phyloP scores from a whole-genome alignment of 2,329 filamentous ascomycete genomes.

The Microdochium paspali region DNA sequence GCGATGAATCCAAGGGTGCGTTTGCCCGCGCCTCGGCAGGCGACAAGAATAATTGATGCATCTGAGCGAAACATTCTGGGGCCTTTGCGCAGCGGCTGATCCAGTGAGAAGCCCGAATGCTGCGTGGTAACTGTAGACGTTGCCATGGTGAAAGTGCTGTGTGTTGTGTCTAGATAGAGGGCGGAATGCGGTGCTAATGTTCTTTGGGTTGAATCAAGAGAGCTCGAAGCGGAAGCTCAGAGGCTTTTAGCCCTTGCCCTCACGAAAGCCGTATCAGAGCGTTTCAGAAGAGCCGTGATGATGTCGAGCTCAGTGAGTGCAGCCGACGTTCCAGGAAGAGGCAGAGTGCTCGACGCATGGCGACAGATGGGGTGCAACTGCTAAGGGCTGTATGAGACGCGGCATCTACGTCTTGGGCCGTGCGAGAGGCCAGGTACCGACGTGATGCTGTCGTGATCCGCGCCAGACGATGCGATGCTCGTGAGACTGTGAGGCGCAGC shows the following conservation, averaged over 20 bases:
- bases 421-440: too few species aligned
- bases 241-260: too few species aligned
- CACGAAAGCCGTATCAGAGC: too few species aligned
- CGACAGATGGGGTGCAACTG: background rate
- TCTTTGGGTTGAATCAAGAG: too few species aligned
- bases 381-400: background rate
- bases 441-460: too few species aligned
- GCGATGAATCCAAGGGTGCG: constrained; percentile 65
- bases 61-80: constrained; percentile 38
- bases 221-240: too few species aligned
- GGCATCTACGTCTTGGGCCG: too few species aligned
- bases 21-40: constrained; percentile 63
- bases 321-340: background rate
- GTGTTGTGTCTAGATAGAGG: too few species aligned
- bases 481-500: too few species aligned
- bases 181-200: too few species aligned
- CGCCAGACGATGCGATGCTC: too few species aligned
- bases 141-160: background rate
- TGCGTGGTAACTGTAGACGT: background rate
- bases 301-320: background rate
- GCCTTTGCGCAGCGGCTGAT: background rate
- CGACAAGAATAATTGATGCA: constrained; percentile 62
- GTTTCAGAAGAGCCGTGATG: background rate
- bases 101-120: background rate
- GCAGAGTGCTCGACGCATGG: background rate